Conservation (phyloP, 306 rosid species). For the Alnus rubra region DNA sequence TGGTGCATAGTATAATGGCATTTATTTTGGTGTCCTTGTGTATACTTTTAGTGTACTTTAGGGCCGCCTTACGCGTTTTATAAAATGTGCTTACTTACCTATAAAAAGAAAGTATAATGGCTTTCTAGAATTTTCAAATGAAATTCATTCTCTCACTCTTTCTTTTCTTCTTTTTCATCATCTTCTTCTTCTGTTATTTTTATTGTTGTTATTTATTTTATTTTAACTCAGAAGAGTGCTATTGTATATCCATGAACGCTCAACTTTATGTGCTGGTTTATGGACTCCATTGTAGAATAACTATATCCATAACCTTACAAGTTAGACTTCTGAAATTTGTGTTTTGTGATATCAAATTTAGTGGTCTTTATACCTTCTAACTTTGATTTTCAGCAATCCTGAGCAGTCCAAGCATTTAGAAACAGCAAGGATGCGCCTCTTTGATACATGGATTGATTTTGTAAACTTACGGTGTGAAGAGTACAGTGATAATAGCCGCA, state of each 20-base stretch:
- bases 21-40: no score
- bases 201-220: background rate
- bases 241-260: background rate
- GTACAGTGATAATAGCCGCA: constrained; percentile 84
- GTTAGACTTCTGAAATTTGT: background rate
- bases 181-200: background rate
- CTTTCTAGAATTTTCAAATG: background rate
- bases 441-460: constrained; percentile 88
- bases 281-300: background rate
- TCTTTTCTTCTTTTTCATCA: background rate
- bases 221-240: background rate
- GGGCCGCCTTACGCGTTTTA: no score
- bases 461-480: constrained; percentile 90
- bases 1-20: background rate
- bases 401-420: constrained; percentile 98
- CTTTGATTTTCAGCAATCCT: constrained; percentile 69
- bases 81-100: no score
- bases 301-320: no score
- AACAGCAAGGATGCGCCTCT: constrained; percentile 91
- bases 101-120: background rate
- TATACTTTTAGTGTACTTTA: no score
- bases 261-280: constrained; percentile 5
- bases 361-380: background rate
- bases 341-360: background rate
- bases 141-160: background rate